phyloP scores from a whole-genome alignment of 352 stramenopile genomes.

The Phytophthora nicotianae region DNA sequence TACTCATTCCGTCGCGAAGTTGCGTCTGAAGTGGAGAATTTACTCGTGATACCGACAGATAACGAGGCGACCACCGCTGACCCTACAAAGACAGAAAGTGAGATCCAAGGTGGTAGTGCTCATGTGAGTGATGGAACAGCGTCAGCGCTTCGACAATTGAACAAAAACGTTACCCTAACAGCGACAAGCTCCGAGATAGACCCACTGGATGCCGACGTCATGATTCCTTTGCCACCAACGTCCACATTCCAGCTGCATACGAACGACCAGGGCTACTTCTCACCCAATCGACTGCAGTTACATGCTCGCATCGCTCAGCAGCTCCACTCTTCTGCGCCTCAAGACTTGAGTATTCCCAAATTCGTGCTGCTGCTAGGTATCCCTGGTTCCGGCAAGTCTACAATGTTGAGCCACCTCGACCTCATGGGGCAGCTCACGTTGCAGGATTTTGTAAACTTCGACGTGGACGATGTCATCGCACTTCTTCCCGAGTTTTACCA shows the following conservation, averaged over 20 bases:
- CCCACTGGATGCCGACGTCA: conserved; percentile 47
- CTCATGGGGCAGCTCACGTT: conserved; percentile 68
- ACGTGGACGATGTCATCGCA: conserved; percentile 81
- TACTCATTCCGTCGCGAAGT: conserved; percentile 63
- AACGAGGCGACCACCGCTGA: conserved; percentile 29
- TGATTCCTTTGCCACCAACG: conserved; percentile 35
- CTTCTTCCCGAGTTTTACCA: conserved; percentile 84
- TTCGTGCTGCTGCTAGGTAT: conserved; percentile 78
- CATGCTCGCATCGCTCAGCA: conserved; percentile 81
- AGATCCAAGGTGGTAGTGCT: conserved; percentile 8
- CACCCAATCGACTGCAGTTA: conserved; percentile 57
- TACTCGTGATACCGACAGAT: conserved; percentile 40
- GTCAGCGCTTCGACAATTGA: conserved; percentile 44
- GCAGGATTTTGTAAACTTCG: conserved; percentile 85
- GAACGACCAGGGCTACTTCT: conserved; percentile 67
- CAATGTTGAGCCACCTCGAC: conserved; percentile 77
- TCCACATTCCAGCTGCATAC: conserved; percentile 71
- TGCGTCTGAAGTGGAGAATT: conserved; percentile 53
- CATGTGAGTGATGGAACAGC: conserved; percentile 32
- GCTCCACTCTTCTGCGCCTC: conserved; percentile 60
- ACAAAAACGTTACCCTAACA: conserved; percentile 34
- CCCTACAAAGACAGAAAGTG: conserved; percentile 8
- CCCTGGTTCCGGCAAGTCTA: conserved; percentile 74
- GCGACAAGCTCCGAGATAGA: conserved; percentile 42
- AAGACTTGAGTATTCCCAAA: conserved; percentile 57